Percentiles rank a stretch among this genome's conserved stretches.
These are phyloP conservation scores for Fusarium graminum DNA, from an alignment of 2,329 filamentous ascomycete genomes.

Conservation along the genomic window DNA sequence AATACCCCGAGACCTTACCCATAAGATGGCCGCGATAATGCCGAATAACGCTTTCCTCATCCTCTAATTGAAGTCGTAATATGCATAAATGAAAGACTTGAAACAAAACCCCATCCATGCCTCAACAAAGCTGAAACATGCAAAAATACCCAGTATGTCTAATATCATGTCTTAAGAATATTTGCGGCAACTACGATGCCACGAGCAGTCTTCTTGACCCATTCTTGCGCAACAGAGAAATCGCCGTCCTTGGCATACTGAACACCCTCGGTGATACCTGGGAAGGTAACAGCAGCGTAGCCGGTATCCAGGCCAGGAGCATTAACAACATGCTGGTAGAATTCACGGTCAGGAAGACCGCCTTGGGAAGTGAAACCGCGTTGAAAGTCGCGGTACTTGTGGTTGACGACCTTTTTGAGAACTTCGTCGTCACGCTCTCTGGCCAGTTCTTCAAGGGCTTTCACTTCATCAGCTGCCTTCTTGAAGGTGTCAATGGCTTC, in stretches of 20 bases:
- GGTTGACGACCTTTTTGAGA: constrained; percentile 57
- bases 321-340: constrained; percentile 62
- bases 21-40: neutral
- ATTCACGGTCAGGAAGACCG: constrained; percentile 60
- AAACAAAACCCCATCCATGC: neutral
- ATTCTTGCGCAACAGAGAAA: constrained; percentile 51
- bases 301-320: constrained; percentile 63
- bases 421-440: constrained; percentile 46
- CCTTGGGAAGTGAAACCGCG: constrained; percentile 63
- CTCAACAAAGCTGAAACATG: accelerated
- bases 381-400: constrained; percentile 63
- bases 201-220: constrained; percentile 54
- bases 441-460: constrained; percentile 52
- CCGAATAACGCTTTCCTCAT: constrained; percentile 5
- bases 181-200: constrained; percentile 54
- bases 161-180: constrained; percentile 50
- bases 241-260: constrained; percentile 60
- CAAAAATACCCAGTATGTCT: too few species aligned
- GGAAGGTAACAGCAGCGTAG: constrained; percentile 58
- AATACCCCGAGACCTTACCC: constrained; percentile 20
- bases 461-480: constrained; percentile 50
- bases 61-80: constrained; percentile 16
- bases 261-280: constrained; percentile 76
- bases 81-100: constrained; percentile 14
- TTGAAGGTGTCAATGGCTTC: constrained; percentile 57